Evolutionary conservation across 2,329 filamentous ascomycete genomes (phyloP), one percentile per base, ranked within the genome.

Genomic region (Diaporthe capsici): DNA sequence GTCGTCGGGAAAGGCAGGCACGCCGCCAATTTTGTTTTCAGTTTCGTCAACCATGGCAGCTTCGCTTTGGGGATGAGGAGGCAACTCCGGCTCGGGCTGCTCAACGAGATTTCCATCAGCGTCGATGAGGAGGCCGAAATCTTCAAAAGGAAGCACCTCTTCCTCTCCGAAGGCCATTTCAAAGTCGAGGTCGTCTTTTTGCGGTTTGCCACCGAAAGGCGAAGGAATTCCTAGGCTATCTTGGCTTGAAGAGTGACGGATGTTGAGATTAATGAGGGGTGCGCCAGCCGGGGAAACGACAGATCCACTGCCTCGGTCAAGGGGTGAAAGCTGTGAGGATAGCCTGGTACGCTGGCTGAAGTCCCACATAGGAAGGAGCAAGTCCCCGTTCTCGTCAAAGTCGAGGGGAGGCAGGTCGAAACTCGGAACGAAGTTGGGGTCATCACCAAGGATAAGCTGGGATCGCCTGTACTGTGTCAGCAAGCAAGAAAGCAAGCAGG

Each of bases 381-480:
- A 73, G 42, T 84, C 82, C 13, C 82, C 80, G 17, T 84, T 81
- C 34, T 81, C 81, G 51, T 84, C 84, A 44, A 88, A 79, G 49
- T 92, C 87, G 74, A 93, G 87, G 0, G 89, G 86, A 1, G 92
- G 90, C 37, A 95, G 86, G 47, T 87, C 86, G 47, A 92, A 87
- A 58, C 93, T 91, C 0, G 93, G 92, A 13, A 94, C 84, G 81
- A 98, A 98, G 57, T 91, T 89, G 0, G 95, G 95, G 80, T 98
- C 96, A 80, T 98, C 95, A 72, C 90, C 87, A 2, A 98, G 87
- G 4, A 95, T 87, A 74, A 98, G 92, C 79, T 96, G 92, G 34
- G 94, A 91, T 7, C 90, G 92, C 79, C 95, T 98, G 75, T 47
- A 17, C 53, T 17, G 3, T 34, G 51, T 82, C 65, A 79, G 76